phyloP scores from a whole-genome alignment of 129 eudicot genomes.

The Artemisia argyi region DNA sequence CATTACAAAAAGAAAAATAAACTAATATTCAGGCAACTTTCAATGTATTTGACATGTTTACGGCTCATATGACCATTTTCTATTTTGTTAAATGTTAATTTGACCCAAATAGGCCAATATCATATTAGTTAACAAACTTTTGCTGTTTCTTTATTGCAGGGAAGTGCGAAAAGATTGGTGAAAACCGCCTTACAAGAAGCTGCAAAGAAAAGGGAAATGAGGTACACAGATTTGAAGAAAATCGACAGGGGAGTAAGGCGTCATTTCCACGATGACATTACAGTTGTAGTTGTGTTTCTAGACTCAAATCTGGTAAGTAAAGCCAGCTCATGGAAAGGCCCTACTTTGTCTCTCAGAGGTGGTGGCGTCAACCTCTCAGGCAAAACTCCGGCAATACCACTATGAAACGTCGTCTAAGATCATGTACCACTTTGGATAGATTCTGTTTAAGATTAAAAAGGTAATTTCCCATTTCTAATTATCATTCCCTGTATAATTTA shows the following conservation, averaged over 20 bases:
- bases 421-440: constrained; percentile 17
- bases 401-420: constrained; percentile 11
- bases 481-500: constrained; percentile 18
- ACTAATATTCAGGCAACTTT: neutral
- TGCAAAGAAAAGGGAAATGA: constrained; percentile 91
- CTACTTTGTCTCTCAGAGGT: constrained; percentile 69
- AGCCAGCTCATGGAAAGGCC: constrained; percentile 64
- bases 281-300: constrained; percentile 75
- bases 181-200: constrained; percentile 84
- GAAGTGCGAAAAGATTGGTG: constrained; percentile 74
- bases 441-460: constrained; percentile 27
- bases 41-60: neutral
- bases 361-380: constrained; percentile 56
- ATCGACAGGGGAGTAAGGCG: constrained; percentile 90
- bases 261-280: constrained; percentile 92
- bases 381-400: constrained; percentile 42
- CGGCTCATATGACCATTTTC: too few relatives aligned
- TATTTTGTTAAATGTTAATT: too few relatives aligned
- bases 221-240: constrained; percentile 85
- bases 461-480: constrained; percentile 36
- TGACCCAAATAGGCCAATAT: neutral
- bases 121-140: neutral
- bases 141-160: constrained; percentile 46
- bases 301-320: constrained; percentile 74
- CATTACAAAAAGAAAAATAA: neutral